Base-by-base conservation (phyloP, 2,329 filamentous ascomycete species). In the Epichloe coenophiala region DNA sequence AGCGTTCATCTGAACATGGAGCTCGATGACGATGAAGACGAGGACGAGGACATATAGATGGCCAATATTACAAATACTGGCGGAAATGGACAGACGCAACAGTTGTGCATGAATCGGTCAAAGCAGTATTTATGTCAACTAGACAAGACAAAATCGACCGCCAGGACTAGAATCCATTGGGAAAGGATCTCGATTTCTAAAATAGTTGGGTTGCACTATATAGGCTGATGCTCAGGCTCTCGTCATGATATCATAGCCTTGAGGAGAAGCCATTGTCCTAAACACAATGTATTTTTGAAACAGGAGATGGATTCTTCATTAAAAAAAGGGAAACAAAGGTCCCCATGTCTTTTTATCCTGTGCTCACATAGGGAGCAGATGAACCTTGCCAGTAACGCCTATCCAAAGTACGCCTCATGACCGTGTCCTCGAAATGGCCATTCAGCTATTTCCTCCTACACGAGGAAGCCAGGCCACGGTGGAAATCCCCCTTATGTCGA, bases 1-100 rank as follows among this genome's bases (percentile, higher is more conserved):
- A 80, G 76, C 52, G 72, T 80, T 12, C 74, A 80, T 62, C 65
- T 80, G 51, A 76, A 80, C 50, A 80, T 80, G 75, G 76, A 77
- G 44, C 61, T 81, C 11, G 77, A 80, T 9, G 74, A 75, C 15
- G 71, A 74, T 9, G 69, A 69, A 1, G 73, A 72, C 0, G 70
- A 72, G 0, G 68, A 67, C 1, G 61, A 65, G 0, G 64, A 61
- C 3, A 54, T 63, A 59, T 5, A 37, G 23, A 47, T 11, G 12
- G 15, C 7, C 13, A 13, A 6, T 41, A 38, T 13, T 17, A 3
- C 15, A 27, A 36, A 17, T 7, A 47, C 8, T 8, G 17, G 11
- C 4, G 9, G 40, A 39, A 23, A 35, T 31, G 42, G 15, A 35
- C 33, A 35, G 8, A 17, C 33, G 27, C 27, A 38, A n/a, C 36